Percentiles rank a stretch among this genome's conserved stretches.
These are phyloP conservation scores for Biscogniauxia marginata DNA, from an alignment of 2,329 filamentous ascomycete species.

Conservation along the genomic window DNA sequence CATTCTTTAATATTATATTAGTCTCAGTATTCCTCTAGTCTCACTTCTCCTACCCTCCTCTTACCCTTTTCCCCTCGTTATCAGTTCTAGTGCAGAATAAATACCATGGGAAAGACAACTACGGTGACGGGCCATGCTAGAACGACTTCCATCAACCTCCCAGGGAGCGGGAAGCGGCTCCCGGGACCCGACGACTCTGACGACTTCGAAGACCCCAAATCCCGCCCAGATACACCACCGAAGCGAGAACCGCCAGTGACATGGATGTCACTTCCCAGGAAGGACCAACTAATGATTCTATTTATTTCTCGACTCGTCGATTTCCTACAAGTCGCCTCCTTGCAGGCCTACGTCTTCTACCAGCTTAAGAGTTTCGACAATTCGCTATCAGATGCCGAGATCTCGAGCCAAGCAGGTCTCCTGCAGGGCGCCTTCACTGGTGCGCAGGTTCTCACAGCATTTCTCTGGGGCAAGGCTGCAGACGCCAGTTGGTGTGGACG, in stretches of 20 bases:
- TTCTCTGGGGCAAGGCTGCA: slow-evolving; percentile 69
- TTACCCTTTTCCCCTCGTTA: background rate
- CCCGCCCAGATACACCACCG: slow-evolving; percentile 12
- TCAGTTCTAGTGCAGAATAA: background rate
- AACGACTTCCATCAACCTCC: slow-evolving; percentile 21
- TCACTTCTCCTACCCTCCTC: background rate
- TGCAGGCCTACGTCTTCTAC: slow-evolving; percentile 74
- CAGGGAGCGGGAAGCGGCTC: slow-evolving; percentile 12
- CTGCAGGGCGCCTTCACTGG: slow-evolving; percentile 71
- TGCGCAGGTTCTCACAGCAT: slow-evolving; percentile 70
- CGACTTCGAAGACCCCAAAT: slow-evolving; percentile 21
- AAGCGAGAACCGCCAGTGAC: slow-evolving; percentile 46
- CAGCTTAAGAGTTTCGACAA: slow-evolving; percentile 67
- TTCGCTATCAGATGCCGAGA: slow-evolving; percentile 50
- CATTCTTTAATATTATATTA: background rate
- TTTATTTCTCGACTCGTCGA: slow-evolving; percentile 71
- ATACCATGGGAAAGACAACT: background rate
- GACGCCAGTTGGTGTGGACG: slow-evolving; percentile 60
- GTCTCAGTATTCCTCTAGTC: background rate
- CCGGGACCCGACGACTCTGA: slow-evolving; percentile 17
- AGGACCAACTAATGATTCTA: slow-evolving; percentile 67
- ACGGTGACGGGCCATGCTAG: slow-evolving; percentile 16
- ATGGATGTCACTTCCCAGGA: slow-evolving; percentile 69
- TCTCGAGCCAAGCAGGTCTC: slow-evolving; percentile 68
- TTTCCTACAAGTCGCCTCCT: slow-evolving; percentile 67